Evolutionary conservation across 805 yeast genomes (phyloP), one percentile per base, ranked within the genome.

Genomic region (Yamadazyma olivae): DNA sequence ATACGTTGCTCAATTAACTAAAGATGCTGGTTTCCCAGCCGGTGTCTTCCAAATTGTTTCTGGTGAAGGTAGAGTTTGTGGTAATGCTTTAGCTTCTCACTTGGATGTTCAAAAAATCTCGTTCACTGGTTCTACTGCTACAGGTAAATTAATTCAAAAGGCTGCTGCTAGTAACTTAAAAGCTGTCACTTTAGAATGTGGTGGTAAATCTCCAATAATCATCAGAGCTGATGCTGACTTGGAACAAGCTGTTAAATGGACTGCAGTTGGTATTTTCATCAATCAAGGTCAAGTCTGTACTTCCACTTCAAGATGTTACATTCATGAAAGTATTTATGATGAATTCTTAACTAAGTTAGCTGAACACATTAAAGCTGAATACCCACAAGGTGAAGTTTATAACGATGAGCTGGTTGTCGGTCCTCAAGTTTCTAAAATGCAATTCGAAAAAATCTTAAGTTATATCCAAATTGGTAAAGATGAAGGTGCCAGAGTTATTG

Each of bases 401-500:
- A 71, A 64, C 27, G 49, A 54, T 2, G 53, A 61, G 0, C 63
- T 70, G 10, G 70, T 74, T 8, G 68, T 81, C 15, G 87, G 87
- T 3, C 87, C 87, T 6, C 73, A 78, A 45, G 77, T 81, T 14
- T 72, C 79, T 16, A 65, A 77, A 49, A 53, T 54, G 15, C 87
- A 81, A 52, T 68, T 61, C 43, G 81, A 80, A 19, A 75, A 73
- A 51, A 70, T 79, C 17, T 54, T 66, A 49, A 44, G 53, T 28
- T 67, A 67, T 49, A 55, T 67, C 38, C 69, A 86, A 50, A 58
- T 70, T 32, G 97, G 96, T 59, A 71, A 77, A 61, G 63, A 73
- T 17, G 95, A 88, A 66, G 97, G 97, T 59, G 96, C 95, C 33
- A 75, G 75, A 36, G 62, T 88, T 44, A 68, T 86, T 43, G 65